These are phyloP conservation scores for Lenwebbia sp. DNA, from an alignment of 345 rosid species.

Conservation along the genomic window DNA sequence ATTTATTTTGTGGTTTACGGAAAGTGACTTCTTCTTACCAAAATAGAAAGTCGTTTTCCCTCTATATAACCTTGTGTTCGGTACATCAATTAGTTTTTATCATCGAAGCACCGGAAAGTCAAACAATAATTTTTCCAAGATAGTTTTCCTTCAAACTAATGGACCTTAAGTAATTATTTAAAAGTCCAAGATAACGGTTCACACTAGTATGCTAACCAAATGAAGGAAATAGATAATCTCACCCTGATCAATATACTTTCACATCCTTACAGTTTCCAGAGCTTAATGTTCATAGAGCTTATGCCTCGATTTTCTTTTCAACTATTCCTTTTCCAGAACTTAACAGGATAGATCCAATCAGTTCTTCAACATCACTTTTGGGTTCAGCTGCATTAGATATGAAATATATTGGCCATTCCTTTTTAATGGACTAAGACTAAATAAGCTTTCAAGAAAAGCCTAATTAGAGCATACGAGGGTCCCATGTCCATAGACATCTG, in stretches of 20 bases:
- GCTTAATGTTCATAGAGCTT: neutral
- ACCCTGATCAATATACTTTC: neutral
- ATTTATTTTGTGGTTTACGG: too few species aligned
- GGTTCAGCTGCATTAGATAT: too few species aligned
- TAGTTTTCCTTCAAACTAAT: neutral
- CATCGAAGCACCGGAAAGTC: too few species aligned
- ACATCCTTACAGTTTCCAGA: neutral
- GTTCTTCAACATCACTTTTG: too few species aligned
- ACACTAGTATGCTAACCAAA: neutral
- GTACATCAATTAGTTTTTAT: too few species aligned
- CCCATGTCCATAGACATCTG: neutral
- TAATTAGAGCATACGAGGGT: neutral
- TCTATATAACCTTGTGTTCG: too few species aligned
- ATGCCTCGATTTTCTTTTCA: neutral
- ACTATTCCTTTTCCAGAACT: neutral
- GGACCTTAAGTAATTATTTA: neutral
- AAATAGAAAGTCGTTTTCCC: too few species aligned
- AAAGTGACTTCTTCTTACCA: too few species aligned
- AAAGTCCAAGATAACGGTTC: neutral
- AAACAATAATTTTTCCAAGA: too few species aligned
- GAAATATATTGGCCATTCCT: too few species aligned
- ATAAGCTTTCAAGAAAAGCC: neutral
- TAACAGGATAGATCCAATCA: too few species aligned
- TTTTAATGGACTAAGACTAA: neutral
- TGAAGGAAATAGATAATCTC: neutral